Base-by-base conservation (phyloP, 495 filamentous ascomycete genomes). In the Tuber melanosporum region DNA sequence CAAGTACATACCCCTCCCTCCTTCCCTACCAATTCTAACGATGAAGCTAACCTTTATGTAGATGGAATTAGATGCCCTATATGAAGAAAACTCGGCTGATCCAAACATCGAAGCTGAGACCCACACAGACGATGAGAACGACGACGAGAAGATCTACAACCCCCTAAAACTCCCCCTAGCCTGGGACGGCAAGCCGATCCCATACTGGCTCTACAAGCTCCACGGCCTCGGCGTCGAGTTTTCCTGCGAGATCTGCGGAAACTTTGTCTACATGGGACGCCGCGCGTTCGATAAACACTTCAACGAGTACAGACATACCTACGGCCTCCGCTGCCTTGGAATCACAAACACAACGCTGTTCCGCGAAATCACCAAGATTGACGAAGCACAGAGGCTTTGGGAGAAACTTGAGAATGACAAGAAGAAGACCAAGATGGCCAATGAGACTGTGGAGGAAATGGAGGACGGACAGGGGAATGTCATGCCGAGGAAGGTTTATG, bases 271-370 rank as follows among this genome's bases (percentile, higher is more conserved):
- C 86, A 97, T 96, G 90, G 95, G 95, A 26, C 89, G 95, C 66
- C 89, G 95, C 32, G 95, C 94, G 2, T 99, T 97, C 76, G 95
- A 99, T 82, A 99, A 98, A 87, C 95, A 99, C 82, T 99, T 99
- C 86, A 94, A 93, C 76, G 95, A 98, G 84, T 91, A 93, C 17
- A 86, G 92, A 73, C 95, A 99, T 83, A 92, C 97, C 49, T 93
- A 96, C 79, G 96, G 96, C 6, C 84, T 99, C 78, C 95, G 95
- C 83, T 97, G 94, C 81, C 85, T 99, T 71, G 95, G 95, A 1
- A 94, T 99, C 80, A 96, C 92, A 0, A 94, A 97, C 78, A 96
- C 94, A 17, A 91, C 91, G 70, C 87, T 99, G 8, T 99, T 98
- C 87, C 87, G 94, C 44, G 96, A 99, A 82, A 98, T 99, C 73